Conservation (phyloP, 306 rosid species). For the barrel medic (Medicago truncatula) region DNA sequence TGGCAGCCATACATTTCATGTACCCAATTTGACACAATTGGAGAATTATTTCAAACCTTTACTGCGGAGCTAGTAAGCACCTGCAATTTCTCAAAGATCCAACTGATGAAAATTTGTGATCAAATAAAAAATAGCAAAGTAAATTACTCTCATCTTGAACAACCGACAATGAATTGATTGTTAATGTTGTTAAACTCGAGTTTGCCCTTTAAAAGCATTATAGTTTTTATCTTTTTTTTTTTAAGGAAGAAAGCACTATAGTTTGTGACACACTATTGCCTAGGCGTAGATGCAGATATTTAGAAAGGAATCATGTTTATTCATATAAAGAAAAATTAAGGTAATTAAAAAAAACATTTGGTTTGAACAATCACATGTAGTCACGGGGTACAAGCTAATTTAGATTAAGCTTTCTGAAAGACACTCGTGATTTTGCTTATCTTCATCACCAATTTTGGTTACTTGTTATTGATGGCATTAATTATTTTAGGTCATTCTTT, state of each 20-base stretch:
- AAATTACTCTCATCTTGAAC: constrained; percentile 12
- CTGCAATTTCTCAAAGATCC: constrained; percentile 18
- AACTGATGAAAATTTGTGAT: constrained; percentile 17
- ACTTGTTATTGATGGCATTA: background rate
- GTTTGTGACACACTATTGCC: background rate
- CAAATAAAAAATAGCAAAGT: constrained; percentile 17
- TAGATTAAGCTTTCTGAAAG: constrained; percentile 36
- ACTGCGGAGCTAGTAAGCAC: constrained; percentile 9
- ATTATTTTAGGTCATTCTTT: constrained; percentile 11
- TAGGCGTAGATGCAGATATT: background rate
- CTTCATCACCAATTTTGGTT: constrained; percentile 30
- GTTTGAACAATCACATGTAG: constrained; percentile 17
- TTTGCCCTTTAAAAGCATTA: background rate
- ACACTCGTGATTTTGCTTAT: constrained; percentile 40
- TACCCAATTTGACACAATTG: constrained; percentile 10
- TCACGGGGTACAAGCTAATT: constrained; percentile 42
- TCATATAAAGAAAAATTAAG: background rate
- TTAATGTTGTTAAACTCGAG: background rate
- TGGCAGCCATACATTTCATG: background rate
- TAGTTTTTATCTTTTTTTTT: too few species aligned
- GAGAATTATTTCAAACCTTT: constrained; percentile 16
- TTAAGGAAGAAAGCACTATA: background rate
- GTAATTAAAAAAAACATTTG: constrained; percentile 3
- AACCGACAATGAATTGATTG: constrained; percentile 11
- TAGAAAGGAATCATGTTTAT: background rate